Percentiles rank a stretch among this genome's conserved stretches.
phyloP scores from a whole-genome alignment of 2,329 filamentous ascomycete species.

The Paecilomyces sp. region DNA sequence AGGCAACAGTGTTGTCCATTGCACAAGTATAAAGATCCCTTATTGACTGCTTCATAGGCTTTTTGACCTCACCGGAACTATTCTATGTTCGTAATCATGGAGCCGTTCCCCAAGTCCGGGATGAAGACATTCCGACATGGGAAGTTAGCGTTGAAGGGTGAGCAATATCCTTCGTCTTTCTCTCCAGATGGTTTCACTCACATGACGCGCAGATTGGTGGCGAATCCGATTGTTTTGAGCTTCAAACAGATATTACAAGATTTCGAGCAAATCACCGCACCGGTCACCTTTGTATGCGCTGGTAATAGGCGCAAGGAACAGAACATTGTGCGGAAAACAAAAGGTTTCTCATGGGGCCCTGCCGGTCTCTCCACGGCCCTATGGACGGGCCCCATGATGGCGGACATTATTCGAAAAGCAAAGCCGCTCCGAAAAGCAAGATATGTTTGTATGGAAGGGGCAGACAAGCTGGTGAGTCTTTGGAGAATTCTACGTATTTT shows the following conservation, averaged over 20 bases:
- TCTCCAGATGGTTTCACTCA: slow-evolving; percentile 9
- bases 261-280: slow-evolving; percentile 76
- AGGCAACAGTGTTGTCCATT: slow-evolving; percentile 1
- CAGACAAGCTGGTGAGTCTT: slow-evolving; percentile 59
- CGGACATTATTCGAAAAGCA: slow-evolving; percentile 62
- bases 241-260: slow-evolving; percentile 64
- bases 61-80: slow-evolving; percentile 77
- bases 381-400: slow-evolving; percentile 75
- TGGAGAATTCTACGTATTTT: background rate
- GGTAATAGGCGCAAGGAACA: slow-evolving; percentile 91
- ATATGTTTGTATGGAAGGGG: slow-evolving; percentile 88
- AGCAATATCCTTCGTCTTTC: slow-evolving; percentile 1
- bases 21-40: background rate
- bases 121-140: slow-evolving; percentile 70
- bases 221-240: slow-evolving; percentile 64
- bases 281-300: slow-evolving; percentile 83
- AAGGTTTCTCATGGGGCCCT: slow-evolving; percentile 90
- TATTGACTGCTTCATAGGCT: slow-evolving; percentile 48
- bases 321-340: slow-evolving; percentile 81
- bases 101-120: slow-evolving; percentile 65
- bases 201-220: slow-evolving; percentile 52
- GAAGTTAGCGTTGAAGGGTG: slow-evolving; percentile 72
- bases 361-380: slow-evolving; percentile 80
- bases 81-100: slow-evolving; percentile 94
- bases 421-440: slow-evolving; percentile 62